Conservation (phyloP, 2,329 filamentous ascomycete genomes). For the Talaromyces sp. region DNA sequence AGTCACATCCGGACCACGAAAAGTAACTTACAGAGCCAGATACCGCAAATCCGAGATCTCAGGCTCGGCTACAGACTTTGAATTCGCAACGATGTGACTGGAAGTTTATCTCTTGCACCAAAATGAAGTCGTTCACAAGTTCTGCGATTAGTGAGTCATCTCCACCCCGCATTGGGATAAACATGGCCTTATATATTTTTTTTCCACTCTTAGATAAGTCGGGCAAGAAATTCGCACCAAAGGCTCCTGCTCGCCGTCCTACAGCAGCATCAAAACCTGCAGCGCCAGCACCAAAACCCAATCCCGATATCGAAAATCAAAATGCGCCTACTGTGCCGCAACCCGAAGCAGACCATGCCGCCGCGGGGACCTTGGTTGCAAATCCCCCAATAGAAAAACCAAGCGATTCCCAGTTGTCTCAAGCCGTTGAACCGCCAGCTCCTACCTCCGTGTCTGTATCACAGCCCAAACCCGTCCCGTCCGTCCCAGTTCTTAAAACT, state of each 20-base stretch:
- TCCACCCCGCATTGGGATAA: conserved; percentile 9
- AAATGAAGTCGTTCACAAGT: conserved; percentile 49
- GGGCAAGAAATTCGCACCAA: conserved; percentile 74
- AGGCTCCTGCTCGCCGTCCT: conserved; percentile 57
- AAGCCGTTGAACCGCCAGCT: background rate
- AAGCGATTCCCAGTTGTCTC: background rate
- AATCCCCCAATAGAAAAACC: background rate
- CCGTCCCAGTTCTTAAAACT: background rate
- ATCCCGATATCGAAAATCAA: background rate
- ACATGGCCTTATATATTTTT: conserved; percentile 9
- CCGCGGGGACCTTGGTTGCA: background rate
- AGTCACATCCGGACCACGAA: background rate
- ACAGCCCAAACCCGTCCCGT: background rate
- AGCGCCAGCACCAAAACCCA: background rate
- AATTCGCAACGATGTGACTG: conserved; percentile 19
- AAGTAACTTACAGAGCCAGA: background rate
- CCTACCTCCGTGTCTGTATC: background rate
- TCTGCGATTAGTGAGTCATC: conserved; percentile 47
- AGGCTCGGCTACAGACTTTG: background rate
- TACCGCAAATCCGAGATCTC: background rate
- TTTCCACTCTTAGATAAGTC: conserved; percentile 50
- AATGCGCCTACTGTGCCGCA: background rate
- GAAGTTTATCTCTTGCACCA: background rate
- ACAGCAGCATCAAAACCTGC: conserved; percentile 36
- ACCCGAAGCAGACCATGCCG: background rate